phyloP scores from a whole-genome alignment of 2,329 filamentous ascomycete species.

The Clonostachys sp. region DNA sequence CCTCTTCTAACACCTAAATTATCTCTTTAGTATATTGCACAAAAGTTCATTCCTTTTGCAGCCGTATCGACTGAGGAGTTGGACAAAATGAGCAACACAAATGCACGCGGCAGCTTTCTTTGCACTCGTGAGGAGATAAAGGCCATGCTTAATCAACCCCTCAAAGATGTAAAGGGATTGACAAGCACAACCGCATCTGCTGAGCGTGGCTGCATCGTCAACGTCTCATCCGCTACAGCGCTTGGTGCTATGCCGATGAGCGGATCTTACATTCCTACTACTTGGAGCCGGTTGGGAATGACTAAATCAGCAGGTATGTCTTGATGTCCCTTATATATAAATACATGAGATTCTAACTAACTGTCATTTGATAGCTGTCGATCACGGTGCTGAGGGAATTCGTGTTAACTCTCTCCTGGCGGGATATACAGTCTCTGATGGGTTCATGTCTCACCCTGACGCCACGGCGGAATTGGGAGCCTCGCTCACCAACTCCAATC shows the following conservation, averaged over 20 bases:
- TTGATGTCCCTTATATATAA: too few species aligned
- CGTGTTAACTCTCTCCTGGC: background rate
- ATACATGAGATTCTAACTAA: too few species aligned
- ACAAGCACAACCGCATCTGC: too few species aligned
- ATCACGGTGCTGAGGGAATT: background rate
- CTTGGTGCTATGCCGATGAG: background rate
- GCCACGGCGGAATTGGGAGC: background rate
- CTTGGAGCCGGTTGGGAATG: background rate
- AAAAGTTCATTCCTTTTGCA: background rate
- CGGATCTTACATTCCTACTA: background rate
- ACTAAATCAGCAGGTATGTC: background rate
- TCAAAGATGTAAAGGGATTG: too few species aligned
- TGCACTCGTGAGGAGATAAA: background rate
- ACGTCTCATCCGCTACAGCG: too few species aligned
- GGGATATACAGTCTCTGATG: background rate
- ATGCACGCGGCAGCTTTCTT: constrained; percentile 7
- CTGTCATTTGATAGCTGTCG: background rate
- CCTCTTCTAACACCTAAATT: too few species aligned
- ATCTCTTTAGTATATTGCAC: too few species aligned
- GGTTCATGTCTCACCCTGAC: background rate
- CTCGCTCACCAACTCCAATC: background rate
- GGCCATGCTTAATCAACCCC: too few species aligned
- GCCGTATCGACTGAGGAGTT: background rate
- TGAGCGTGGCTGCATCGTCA: too few species aligned
- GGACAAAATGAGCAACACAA: constrained; percentile 4